Evolutionary conservation across 2,329 filamentous ascomycete genomes (phyloP).

Genomic region (Penicillium sp.): DNA sequence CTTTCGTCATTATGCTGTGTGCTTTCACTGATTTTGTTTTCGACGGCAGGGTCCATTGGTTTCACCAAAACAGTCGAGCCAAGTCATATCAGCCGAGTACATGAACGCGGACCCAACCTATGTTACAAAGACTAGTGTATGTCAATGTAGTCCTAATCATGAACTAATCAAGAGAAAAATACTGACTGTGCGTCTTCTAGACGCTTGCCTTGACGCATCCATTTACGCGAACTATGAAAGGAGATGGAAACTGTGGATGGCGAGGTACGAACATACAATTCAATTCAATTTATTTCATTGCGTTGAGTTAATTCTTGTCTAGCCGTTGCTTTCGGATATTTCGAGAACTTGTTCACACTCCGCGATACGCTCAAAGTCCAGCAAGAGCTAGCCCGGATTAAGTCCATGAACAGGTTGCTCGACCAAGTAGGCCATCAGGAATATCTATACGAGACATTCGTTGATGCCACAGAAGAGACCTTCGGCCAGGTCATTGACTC

Average conservation of each 20-base stretch:
- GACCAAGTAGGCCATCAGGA: conserved; percentile 64
- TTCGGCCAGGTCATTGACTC: conserved; percentile 60
- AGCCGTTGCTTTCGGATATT: conserved; percentile 93
- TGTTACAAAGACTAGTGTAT: conserved; percentile 79
- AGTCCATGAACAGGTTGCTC: conserved; percentile 66
- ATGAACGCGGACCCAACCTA: conserved; percentile 81
- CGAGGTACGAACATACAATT: conserved; percentile 63
- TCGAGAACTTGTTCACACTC: conserved; percentile 72
- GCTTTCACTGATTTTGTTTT: conserved; percentile 21
- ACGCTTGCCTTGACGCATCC: conserved; percentile 78
- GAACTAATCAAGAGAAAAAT: too few species aligned
- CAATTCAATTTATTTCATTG: background rate
- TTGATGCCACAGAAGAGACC: conserved; percentile 67
- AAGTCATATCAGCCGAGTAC: conserved; percentile 77
- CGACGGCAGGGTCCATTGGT: conserved; percentile 71
- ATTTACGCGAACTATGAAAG: conserved; percentile 80
- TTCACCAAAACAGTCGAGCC: conserved; percentile 71
- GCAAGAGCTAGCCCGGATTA: conserved; percentile 68
- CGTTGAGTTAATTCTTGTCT: conserved; percentile 11
- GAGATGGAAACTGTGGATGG: conserved; percentile 97
- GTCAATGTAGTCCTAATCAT: background rate
- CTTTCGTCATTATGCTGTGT: background rate
- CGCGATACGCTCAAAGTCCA: conserved; percentile 63
- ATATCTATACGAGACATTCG: conserved; percentile 77
- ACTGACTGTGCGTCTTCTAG: conserved; percentile 43